These are phyloP conservation scores for Boletus sp. DNA, from an alignment of 768 basidiomycete species.

Conservation along the genomic window DNA sequence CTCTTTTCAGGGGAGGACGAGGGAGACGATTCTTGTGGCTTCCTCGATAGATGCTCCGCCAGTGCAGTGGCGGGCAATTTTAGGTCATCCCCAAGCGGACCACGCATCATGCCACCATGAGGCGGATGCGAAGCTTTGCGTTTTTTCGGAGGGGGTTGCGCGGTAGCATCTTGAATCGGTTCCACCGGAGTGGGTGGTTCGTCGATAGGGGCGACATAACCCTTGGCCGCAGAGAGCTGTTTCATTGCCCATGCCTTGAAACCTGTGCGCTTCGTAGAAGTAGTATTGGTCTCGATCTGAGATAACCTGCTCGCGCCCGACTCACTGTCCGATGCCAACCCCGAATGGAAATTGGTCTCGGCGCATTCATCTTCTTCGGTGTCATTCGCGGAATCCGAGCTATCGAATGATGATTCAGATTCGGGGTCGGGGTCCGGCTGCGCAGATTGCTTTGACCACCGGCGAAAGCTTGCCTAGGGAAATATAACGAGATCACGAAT, in stretches of 20 bases:
- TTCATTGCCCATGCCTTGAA: constrained; percentile 92
- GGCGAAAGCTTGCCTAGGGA: constrained; percentile 40
- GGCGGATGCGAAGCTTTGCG: constrained; percentile 39
- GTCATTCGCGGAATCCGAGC: constrained; percentile 75
- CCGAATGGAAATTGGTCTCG: constrained; percentile 12
- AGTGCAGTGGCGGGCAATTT: constrained; percentile 67
- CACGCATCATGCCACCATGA: constrained; percentile 51
- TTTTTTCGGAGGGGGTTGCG: constrained; percentile 40
- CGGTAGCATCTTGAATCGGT: neutral
- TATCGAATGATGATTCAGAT: constrained; percentile 70
- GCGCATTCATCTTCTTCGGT: constrained; percentile 30
- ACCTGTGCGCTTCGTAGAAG: constrained; percentile 40
- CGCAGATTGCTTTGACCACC: constrained; percentile 46
- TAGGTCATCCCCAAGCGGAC: constrained; percentile 77
- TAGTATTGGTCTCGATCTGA: constrained; percentile 16
- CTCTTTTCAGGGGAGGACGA: constrained; percentile 21
- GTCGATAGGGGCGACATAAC: constrained; percentile 26
- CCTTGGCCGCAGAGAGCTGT: constrained; percentile 59
- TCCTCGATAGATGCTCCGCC: constrained; percentile 40
- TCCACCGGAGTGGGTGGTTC: constrained; percentile 17
- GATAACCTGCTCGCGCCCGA: constrained; percentile 19
- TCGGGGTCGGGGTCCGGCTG: constrained; percentile 33
- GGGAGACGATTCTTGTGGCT: neutral
- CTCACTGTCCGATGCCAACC: constrained; percentile 16
- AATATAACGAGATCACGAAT: constrained; percentile 4